Base-by-base conservation (phyloP, 1,139 yeast species). In the Williopsis jadinii region DNA sequence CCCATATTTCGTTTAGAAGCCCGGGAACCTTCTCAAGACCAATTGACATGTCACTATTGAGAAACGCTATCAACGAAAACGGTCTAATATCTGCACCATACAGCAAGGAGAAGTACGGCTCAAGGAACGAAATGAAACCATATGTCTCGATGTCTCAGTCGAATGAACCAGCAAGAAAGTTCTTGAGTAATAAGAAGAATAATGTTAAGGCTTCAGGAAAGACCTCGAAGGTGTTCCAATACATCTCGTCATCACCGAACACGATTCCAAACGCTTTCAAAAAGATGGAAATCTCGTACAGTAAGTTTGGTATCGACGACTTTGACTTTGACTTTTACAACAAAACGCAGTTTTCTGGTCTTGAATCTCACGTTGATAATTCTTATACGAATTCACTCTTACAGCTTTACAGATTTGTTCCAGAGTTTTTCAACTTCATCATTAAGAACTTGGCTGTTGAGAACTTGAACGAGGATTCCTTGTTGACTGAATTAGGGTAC, bases 251-350 rank as follows among this genome's bases (percentile, higher is more conserved):
- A 2, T 54, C 53, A 9, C 58, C 62, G 19, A 61, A 65, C 43
- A 63, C 60, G 35, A 62, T 73, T 37, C 95, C 97, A 0, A 81
- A 81, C 43, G 84, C 90, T 31, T 92, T 84, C 61, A 69, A 80
- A 32, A 78, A 80, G 53, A 67, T 87, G 41, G 85, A 84, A 46
- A 85, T 92, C 46, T 76, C 84, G 37, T 90, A 90, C 59, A 84
- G 95, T 44, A 83, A 77, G 54, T 92, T 88, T 62, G 98, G 98
- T 14, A 90, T 94, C 28, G 88, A 84, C 52, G 97, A 88, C 61
- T 92, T 92, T 63, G 97, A 94, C 64, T 92, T 92, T 58, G 80
- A 76, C 42, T 83, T 80, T 53, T 92, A 84, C 66, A 88, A 90
- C 57, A 68, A 71, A 38, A 85, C 97, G 0, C 55, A 60, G 1